Evolutionary conservation across 306 rosid species (phyloP), one percentile per base, ranked within the genome.

Genomic region (Geum urbanum): DNA sequence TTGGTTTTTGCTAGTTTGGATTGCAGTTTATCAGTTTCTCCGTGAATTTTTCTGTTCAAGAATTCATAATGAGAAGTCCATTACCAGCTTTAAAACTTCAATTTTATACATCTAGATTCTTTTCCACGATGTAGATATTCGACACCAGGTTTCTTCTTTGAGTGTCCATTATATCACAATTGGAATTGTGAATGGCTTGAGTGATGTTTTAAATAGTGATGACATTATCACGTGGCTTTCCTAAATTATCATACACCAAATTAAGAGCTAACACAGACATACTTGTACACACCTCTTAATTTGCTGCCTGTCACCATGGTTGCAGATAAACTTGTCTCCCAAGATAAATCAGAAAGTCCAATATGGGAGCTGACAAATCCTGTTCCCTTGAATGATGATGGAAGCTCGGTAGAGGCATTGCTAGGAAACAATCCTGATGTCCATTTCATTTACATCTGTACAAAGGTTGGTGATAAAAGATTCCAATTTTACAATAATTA

Each of bases 291-390:
- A 27, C 54, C 10, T 20, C 49, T 15, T 44, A 14, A 55, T 55
- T 46, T 43, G 20, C 8, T 47, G 16, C 12, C 24, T 53, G 44
- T 27, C 13, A 2, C 40, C 43, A 10, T 79, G 56, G 70, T 55
- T 81, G 82, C 84, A 91, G 96, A 87, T 46, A 91, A 91, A 87
- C 82, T 85, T 65, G 85, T 77, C 19, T 60, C 79, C 10, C 87
- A 84, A 46, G 89, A 82, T 35, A 82, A 65, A 10, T 53, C 86
- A 57, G 83, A 82, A 51, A 14, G 54, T 66, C 84, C 88, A 65
- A 22, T 71, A 32, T 87, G 97, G 97, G 92, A 89, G 73, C 82
- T 91, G 78, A 87, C 89, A 27, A 84, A 79, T 63, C 89, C 91
- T 66, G 74, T 91, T 79, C 88, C 96, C 15, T 78, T 82, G 43